phyloP scores from a whole-genome alignment of 2,329 filamentous ascomycete genomes.

The Aspergillus latus region DNA sequence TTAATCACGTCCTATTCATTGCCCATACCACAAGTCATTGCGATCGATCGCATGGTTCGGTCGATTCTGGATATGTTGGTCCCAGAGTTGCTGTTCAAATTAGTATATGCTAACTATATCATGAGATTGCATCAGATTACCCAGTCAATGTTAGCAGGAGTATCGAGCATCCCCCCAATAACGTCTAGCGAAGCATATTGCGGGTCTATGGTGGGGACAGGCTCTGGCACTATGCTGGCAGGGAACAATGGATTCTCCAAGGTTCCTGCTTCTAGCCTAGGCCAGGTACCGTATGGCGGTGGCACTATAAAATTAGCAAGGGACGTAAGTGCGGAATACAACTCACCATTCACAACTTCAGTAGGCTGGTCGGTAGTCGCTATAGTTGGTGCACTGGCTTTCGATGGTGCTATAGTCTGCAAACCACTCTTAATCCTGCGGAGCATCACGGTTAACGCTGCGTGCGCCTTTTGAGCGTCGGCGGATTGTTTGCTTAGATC shows the following conservation, averaged over 20 bases:
- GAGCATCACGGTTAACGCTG: slow-evolving; percentile 32
- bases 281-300: slow-evolving; percentile 19
- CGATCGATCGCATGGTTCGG: background rate
- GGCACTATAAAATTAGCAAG: slow-evolving; percentile 5
- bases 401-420: slow-evolving; percentile 3
- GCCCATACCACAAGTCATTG: slow-evolving; percentile 8
- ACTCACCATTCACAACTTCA: background rate
- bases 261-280: background rate
- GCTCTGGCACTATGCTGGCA: background rate
- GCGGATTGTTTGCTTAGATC: slow-evolving; percentile 24
- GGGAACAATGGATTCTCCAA: slow-evolving; percentile 4
- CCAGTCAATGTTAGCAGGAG: slow-evolving; percentile 35
- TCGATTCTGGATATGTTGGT: slow-evolving; percentile 23
- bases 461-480: slow-evolving; percentile 31
- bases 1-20: background rate
- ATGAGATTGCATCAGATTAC: slow-evolving; percentile 21
- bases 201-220: slow-evolving; percentile 6
- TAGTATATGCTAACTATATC: background rate
- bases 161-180: slow-evolving; percentile 36
- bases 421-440: slow-evolving; percentile 21
- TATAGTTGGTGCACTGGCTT: background rate
- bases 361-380: background rate
- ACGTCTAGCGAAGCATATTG: slow-evolving; percentile 25
- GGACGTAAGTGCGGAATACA: background rate
- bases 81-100: slow-evolving; percentile 25